A percentile compares a stretch with the other conserved stretches of the same genome.
These are phyloP conservation scores for Fusarium cyanostomum DNA, from an alignment of 2,329 filamentous ascomycete species.

Conservation along the genomic window DNA sequence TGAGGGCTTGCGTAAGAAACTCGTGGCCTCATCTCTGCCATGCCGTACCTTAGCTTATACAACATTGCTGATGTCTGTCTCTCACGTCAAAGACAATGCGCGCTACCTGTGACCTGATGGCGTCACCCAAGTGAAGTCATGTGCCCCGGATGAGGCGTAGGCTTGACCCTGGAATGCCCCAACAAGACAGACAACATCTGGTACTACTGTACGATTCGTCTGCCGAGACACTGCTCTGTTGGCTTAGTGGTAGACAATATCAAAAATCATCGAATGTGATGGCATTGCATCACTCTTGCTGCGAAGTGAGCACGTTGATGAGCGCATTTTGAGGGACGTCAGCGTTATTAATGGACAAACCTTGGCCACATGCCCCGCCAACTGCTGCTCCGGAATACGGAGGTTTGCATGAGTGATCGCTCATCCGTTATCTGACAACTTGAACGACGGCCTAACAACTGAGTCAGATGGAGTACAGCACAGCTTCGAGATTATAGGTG, in stretches of 20 bases:
- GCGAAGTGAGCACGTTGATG: constrained; percentile 5
- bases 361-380: constrained; percentile 10
- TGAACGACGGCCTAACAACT: not conserved
- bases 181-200: constrained; percentile 31
- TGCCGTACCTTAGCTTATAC: constrained; percentile 13
- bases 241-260: not conserved
- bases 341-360: constrained; percentile 3
- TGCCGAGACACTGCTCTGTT: not conserved
- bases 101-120: constrained; percentile 42
- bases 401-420: not conserved
- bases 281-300: constrained; percentile 15
- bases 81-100: constrained; percentile 20
- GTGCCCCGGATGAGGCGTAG: constrained; percentile 27
- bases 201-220: constrained; percentile 5
- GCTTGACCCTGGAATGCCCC: constrained; percentile 21
- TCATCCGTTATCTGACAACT: constrained; percentile 1
- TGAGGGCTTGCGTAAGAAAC: constrained; percentile 17
- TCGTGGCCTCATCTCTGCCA: constrained; percentile 1
- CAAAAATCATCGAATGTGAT: constrained; percentile 1
- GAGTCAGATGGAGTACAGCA: not conserved
- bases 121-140: constrained; percentile 44
- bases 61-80: constrained; percentile 20
- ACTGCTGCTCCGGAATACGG: not conserved
- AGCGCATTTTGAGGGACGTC: constrained; percentile 5
- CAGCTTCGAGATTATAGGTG: not conserved